Percentiles rank a stretch among this genome's conserved stretches.
Evolutionary conservation across 176 grass and related monocot species (phyloP).

Genomic region (Saccharum officinarum): DNA sequence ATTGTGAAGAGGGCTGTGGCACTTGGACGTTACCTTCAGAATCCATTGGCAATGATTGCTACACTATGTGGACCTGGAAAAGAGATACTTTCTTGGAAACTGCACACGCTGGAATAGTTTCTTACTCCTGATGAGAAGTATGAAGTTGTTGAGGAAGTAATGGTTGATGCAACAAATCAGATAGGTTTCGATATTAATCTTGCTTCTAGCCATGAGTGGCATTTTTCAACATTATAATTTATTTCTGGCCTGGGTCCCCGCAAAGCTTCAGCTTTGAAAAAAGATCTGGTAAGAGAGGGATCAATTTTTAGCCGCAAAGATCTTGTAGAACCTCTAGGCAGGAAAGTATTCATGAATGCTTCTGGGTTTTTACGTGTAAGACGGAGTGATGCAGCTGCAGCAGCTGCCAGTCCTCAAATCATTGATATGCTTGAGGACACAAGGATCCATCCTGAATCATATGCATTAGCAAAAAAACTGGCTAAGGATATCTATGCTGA

Average conservation of each 20-base stretch:
- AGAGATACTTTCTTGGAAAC: slow-evolving; percentile 97
- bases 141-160: slow-evolving; percentile 91
- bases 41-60: slow-evolving; percentile 88
- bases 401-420: slow-evolving; percentile 53
- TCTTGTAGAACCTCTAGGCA: slow-evolving; percentile 70
- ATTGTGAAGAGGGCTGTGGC: slow-evolving; percentile 93
- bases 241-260: slow-evolving; percentile 82
- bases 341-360: slow-evolving; percentile 91
- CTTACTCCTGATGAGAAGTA: slow-evolving; percentile 91
- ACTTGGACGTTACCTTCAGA: slow-evolving; percentile 87
- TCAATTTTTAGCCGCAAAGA: slow-evolving; percentile 87
- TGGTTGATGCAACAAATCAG: slow-evolving; percentile 93
- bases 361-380: slow-evolving; percentile 91
- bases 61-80: slow-evolving; percentile 89
- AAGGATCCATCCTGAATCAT: slow-evolving; percentile 98
- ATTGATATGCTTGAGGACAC: slow-evolving; percentile 97
- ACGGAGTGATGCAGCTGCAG: slow-evolving; percentile 66
- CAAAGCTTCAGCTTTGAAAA: slow-evolving; percentile 84
- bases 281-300: slow-evolving; percentile 79
- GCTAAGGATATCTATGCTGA: slow-evolving; percentile 75
- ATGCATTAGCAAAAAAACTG: slow-evolving; percentile 79
- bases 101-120: slow-evolving; percentile 75
- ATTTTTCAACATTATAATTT: slow-evolving; percentile 89
- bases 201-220: slow-evolving; percentile 93
- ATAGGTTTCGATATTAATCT: slow-evolving; percentile 93